Percentiles rank a stretch among this genome's conserved stretches.
phyloP scores from a whole-genome alignment of 1,284 basidiomycete genomes.

The Rhodotorula sp. region DNA sequence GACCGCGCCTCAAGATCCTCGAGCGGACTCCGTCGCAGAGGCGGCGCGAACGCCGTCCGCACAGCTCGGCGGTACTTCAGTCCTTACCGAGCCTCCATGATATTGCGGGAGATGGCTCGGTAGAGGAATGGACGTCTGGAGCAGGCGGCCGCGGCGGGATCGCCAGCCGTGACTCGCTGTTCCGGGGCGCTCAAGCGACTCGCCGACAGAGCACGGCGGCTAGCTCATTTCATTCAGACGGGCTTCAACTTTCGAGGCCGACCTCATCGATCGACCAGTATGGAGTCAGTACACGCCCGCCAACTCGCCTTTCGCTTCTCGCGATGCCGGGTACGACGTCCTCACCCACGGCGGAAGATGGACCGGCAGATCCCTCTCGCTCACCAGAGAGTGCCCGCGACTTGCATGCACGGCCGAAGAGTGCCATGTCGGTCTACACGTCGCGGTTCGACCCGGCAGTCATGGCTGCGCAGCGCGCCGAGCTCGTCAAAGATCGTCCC shows the following conservation, averaged over 20 bases:
- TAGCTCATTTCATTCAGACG: not conserved
- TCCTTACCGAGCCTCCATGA: constrained; percentile 9
- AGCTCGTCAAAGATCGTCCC: constrained; percentile 30
- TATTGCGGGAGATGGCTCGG: constrained; percentile 1
- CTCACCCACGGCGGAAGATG: not conserved
- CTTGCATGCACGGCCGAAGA: not conserved
- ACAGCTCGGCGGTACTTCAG: constrained; percentile 5
- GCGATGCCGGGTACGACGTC: not conserved
- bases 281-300: not conserved
- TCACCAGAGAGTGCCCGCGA: not conserved
- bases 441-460: constrained; percentile 35
- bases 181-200: not conserved
- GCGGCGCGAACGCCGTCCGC: not conserved
- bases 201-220: not conserved
- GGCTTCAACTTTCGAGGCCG: not conserved
- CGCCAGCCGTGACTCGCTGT: constrained; percentile 18
- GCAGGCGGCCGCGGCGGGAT: not conserved
- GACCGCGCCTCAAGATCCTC: constrained; percentile 28
- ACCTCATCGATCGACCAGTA: not conserved
- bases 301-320: constrained; percentile 12
- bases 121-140: not conserved
- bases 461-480: constrained; percentile 22
- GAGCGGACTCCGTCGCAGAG: constrained; percentile 19
- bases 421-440: constrained; percentile 23
- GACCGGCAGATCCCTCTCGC: not conserved